Conservation (phyloP, 129 eudicot species). For the Flaveria linearis region DNA sequence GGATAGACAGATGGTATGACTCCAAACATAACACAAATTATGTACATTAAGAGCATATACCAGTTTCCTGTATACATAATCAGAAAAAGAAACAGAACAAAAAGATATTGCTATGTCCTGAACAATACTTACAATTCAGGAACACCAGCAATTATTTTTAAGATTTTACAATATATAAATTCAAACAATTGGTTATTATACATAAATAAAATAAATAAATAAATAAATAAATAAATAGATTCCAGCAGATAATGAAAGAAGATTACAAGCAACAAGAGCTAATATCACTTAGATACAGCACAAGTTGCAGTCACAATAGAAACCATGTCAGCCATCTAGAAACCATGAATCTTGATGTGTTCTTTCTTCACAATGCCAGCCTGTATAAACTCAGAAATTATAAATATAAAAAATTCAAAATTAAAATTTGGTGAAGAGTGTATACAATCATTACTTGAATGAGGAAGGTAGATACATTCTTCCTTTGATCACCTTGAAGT, state of each 20-base stretch:
- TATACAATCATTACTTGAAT: conserved; percentile 50
- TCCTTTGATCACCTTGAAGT: conserved; percentile 88
- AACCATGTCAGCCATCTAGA: conserved; percentile 43
- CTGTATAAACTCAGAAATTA: conserved; percentile 28
- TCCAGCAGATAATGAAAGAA: conserved; percentile 30
- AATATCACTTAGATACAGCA: conserved; percentile 43
- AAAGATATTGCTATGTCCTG: conserved; percentile 26
- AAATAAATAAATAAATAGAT: neutral
- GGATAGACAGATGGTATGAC: conserved; percentile 9
- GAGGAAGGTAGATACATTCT: conserved; percentile 81
- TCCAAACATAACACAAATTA: conserved; percentile 14
- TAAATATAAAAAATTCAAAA: neutral
- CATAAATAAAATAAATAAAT: conserved; percentile 12
- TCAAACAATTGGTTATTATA: conserved; percentile 21
- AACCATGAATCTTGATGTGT: conserved; percentile 85
- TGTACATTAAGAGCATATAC: conserved; percentile 32
- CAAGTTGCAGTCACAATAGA: conserved; percentile 36
- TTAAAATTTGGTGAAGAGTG: neutral
- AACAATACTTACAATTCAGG: conserved; percentile 36
- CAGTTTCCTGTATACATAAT: conserved; percentile 21
- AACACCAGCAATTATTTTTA: conserved; percentile 30
- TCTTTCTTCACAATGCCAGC: conserved; percentile 89
- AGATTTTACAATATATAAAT: conserved; percentile 30
- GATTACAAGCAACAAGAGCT: conserved; percentile 37
- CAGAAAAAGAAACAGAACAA: conserved; percentile 12